phyloP scores from a whole-genome alignment of 1,284 basidiomycete species.

The Prillingera fragicola region DNA sequence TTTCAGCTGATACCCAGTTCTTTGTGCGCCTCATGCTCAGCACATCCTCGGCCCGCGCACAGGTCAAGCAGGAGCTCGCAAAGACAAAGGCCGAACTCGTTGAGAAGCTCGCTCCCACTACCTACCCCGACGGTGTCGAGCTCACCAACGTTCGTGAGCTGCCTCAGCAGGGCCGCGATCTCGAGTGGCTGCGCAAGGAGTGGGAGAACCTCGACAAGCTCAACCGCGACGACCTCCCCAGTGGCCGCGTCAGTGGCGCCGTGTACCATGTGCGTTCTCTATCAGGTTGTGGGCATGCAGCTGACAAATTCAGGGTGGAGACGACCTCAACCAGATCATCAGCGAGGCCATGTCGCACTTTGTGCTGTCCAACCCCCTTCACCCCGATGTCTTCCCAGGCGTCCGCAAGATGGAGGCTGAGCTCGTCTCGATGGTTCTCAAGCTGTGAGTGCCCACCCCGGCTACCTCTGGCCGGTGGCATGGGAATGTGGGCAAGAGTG shows the following conservation, averaged over 20 bases:
- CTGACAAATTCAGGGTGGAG: conserved; percentile 63
- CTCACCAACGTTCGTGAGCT: conserved; percentile 54
- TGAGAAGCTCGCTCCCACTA: conserved; percentile 54
- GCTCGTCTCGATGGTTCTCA: conserved; percentile 87
- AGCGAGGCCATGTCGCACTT: conserved; percentile 48
- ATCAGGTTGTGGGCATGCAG: conserved; percentile 1
- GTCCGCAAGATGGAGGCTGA: conserved; percentile 97
- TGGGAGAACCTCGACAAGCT: conserved; percentile 76
- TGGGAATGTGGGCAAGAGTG: too few species aligned
- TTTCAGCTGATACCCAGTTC: conserved; percentile 49
- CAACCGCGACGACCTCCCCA: conserved; percentile 51
- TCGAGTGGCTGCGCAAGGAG: conserved; percentile 72
- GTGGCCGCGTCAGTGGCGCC: conserved; percentile 77
- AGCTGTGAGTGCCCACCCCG: conserved; percentile 51
- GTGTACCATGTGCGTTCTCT: conserved; percentile 65
- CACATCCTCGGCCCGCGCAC: conserved; percentile 61
- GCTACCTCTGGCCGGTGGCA: too few species aligned
- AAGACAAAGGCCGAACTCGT: conserved; percentile 63
- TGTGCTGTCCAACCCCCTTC: conserved; percentile 70
- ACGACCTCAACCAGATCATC: conserved; percentile 60
- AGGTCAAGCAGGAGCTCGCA: conserved; percentile 65
- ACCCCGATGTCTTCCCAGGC: conserved; percentile 88
- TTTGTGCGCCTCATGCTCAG: conserved; percentile 60
- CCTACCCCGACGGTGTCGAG: conserved; percentile 56
- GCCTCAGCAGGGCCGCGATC: conserved; percentile 61